Evolutionary conservation across 164 flowering plant genomes (phyloP).

Genomic region (Vitis cinerea): DNA sequence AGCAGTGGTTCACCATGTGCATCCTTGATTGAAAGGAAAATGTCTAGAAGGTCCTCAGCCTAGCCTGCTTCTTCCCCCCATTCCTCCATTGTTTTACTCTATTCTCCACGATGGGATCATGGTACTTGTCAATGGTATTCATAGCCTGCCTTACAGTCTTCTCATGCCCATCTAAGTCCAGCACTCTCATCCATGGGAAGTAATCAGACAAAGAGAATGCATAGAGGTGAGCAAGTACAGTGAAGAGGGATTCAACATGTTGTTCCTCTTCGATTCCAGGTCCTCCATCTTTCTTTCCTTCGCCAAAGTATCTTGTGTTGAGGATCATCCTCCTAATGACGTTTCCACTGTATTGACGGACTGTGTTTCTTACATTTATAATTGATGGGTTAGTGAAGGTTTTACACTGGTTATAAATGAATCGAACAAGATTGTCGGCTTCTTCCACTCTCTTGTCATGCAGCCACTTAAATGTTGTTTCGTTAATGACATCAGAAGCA

Average conservation of each 20-base stretch:
- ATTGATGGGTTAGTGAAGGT: background rate
- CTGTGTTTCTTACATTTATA: constrained; percentile 20
- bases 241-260: constrained; percentile 18
- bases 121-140: constrained; percentile 11
- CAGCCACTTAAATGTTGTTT: constrained; percentile 10
- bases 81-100: constrained; percentile 26
- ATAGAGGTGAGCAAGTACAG: constrained; percentile 4
- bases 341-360: constrained; percentile 20
- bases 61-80: constrained; percentile 11
- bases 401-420: constrained; percentile 12
- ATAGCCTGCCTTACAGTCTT: constrained; percentile 22
- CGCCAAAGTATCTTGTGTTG: constrained; percentile 21
- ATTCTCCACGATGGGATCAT: constrained; percentile 24
- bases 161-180: constrained; percentile 49
- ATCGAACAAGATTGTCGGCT: constrained; percentile 25
- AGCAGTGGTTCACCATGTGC: constrained; percentile 16
- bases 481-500: constrained; percentile 8
- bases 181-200: constrained; percentile 12
- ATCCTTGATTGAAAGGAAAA: constrained; percentile 23
- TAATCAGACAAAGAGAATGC: constrained; percentile 23
- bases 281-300: constrained; percentile 14
- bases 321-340: constrained; percentile 30
- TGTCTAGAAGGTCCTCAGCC: constrained; percentile 30
- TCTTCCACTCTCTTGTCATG: constrained; percentile 19
- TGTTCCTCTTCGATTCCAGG: constrained; percentile 24